Evolutionary conservation across 805 yeast genomes (phyloP), one percentile per base, ranked within the genome.

Genomic region (Metschnikowia reukaufii): DNA sequence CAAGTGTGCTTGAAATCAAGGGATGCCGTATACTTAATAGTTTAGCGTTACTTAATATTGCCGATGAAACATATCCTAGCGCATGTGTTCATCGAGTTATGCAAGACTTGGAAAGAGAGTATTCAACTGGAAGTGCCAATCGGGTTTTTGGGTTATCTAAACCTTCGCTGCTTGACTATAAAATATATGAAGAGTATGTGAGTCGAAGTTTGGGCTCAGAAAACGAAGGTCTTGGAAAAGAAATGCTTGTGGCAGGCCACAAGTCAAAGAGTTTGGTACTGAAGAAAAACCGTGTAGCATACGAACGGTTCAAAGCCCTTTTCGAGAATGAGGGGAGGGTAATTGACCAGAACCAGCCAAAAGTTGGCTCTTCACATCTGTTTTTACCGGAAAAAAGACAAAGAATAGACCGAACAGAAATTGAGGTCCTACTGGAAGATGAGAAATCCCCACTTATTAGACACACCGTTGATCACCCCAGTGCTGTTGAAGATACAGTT

Each of bases 401-500:
- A 23, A 23, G 30, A 10, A 21, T 4, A 23, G 19, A n/a, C n/a
- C n/a, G n/a, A n/a, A n/a, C n/a, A n/a, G n/a, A n/a, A n/a, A n/a
- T n/a, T n/a, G n/a, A n/a, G n/a, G n/a, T n/a, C n/a, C n/a, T n/a
- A n/a, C n/a, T n/a, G n/a, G n/a, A n/a, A n/a, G n/a, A n/a, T n/a
- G n/a, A n/a, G n/a, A n/a, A n/a, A n/a, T n/a, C n/a, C n/a, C n/a
- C n/a, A n/a, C n/a, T n/a, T n/a, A n/a, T n/a, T n/a, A n/a, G n/a
- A n/a, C n/a, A n/a, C n/a, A n/a, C n/a, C n/a, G n/a, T n/a, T n/a
- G n/a, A n/a, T n/a, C n/a, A n/a, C 13, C 7, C 35, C 3, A 21
- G 12, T 4, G 36, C 38, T 12, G 29, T 72, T 4, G 52, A 66
- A 7, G 83, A 78, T 53, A 78, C 82, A 0, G 65, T 78, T 16